These are phyloP conservation scores for Taxawa tesnikishii DNA, from an alignment of 2,329 filamentous ascomycete species.

Conservation along the genomic window DNA sequence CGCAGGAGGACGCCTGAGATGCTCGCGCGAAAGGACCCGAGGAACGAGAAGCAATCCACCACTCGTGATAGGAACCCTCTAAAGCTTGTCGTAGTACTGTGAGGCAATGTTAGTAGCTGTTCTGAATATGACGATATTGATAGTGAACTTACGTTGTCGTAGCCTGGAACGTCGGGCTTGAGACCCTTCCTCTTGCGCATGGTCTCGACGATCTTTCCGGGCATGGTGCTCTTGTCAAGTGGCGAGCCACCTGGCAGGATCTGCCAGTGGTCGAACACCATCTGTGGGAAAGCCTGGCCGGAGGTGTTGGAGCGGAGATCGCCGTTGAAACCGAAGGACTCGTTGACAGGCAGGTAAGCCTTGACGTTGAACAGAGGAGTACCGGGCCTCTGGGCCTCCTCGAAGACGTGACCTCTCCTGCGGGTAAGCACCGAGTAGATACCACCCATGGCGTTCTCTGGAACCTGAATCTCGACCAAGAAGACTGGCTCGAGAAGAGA, in stretches of 20 bases:
- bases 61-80: constrained; percentile 29
- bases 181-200: constrained; percentile 99
- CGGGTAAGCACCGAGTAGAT: constrained; percentile 98
- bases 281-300: constrained; percentile 98
- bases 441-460: constrained; percentile 97
- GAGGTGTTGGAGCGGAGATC: constrained; percentile 88
- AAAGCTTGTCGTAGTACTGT: constrained; percentile 99
- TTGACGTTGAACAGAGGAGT: constrained; percentile 99
- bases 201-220: constrained; percentile 68
- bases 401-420: constrained; percentile 97
- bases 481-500: constrained; percentile 94
- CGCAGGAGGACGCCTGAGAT: constrained; percentile 5
- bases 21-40: constrained; percentile 5
- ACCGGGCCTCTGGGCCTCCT: constrained; percentile 94
- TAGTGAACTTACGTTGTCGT: constrained; percentile 73
- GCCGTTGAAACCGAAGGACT: constrained; percentile 98
- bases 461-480: constrained; percentile 98
- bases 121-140: background rate
- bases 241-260: constrained; percentile 86
- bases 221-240: constrained; percentile 70
- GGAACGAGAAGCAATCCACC: constrained; percentile 6
- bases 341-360: constrained; percentile 90
- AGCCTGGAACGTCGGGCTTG: constrained; percentile 86
- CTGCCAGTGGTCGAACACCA: constrained; percentile 98
- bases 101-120: constrained; percentile 23